A percentile compares a stretch with the other conserved stretches of the same genome.
Evolutionary conservation across 257 asterid genomes (phyloP).

Genomic region (Linderniella brevidens): DNA sequence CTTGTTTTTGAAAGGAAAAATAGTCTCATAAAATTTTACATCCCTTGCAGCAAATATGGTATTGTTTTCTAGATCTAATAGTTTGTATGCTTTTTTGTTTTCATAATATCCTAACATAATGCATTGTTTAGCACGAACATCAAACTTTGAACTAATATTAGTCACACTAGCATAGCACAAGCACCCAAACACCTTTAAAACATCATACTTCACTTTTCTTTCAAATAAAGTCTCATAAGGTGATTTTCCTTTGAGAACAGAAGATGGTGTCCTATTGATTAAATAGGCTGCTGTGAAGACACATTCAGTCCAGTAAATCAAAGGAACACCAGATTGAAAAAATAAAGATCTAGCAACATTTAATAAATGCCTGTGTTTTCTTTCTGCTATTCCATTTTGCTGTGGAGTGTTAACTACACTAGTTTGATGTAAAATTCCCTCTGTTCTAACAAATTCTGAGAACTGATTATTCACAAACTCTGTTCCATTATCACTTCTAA

Average conservation of each 20-base stretch:
- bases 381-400: too few relatives aligned
- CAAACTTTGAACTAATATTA: not conserved
- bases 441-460: not conserved
- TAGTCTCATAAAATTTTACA: not conserved
- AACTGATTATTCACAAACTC: not conserved
- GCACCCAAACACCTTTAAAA: not conserved
- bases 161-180: not conserved
- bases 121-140: not conserved
- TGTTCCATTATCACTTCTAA: conserved; percentile 3
- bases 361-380: not conserved
- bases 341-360: not conserved
- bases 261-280: not conserved
- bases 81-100: not conserved
- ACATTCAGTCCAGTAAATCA: not conserved
- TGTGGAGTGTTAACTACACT: not conserved
- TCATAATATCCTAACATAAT: not conserved
- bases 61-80: not conserved
- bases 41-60: not conserved
- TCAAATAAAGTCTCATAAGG: not conserved
- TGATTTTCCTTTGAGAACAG: not conserved
- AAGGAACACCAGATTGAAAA: not conserved
- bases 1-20: not conserved
- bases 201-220: not conserved
- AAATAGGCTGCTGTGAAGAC: not conserved
- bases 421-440: not conserved